Evolutionary conservation across 352 stramenopile species (phyloP), one percentile per base, ranked within the genome.

Genomic region (Phytopythium mirpurense): DNA sequence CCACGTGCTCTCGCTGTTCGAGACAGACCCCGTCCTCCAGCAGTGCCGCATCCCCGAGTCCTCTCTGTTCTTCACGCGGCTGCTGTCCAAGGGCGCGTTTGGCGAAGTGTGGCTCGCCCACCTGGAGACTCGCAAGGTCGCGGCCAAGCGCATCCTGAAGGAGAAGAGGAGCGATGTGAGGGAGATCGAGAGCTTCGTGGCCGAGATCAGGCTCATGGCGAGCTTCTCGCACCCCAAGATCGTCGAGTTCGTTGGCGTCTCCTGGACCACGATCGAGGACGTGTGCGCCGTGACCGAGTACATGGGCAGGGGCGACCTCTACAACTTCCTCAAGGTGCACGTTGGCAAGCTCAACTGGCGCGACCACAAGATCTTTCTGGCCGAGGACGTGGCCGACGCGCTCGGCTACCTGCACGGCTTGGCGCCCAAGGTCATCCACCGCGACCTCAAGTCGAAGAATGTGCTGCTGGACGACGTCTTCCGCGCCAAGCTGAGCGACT

Each of bases 201-300:
- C 78, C 11, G 83, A 93, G 65, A 91, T 93, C 67, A 88, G 87
- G 72, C 72, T 93, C 59, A 93, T 93, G 80, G 78, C 80, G 40
- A 81, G 65, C 14, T 89, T 93, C 36, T 79, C 58, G 2, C 83
- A 93, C 57, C 77, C 78, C 0, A 91, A 92, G 62, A 92, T 93
- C 56, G 78, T 92, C 53, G 72, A 87, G 60, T 90, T 93, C 48
- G 40, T 92, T 10, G 83, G 83, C 24, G 68, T 93, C 14, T 85
- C 71, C 31, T 93, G 83, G 83, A 90, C 65, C 57, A 74, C 68
- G 27, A 67, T 75, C 47, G 67, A 87, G 48, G 72, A 88, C 41
- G 59, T 93, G 26, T 89, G 78, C 43, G 78, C 78, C 0, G 75
- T 93, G 52, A 91, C 78, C 0, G 83, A 93, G 65, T 93, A 91